A percentile compares a stretch with the other conserved stretches of the same genome.
phyloP scores from a whole-genome alignment of 768 basidiomycete genomes.

The Mrakia gelida region DNA sequence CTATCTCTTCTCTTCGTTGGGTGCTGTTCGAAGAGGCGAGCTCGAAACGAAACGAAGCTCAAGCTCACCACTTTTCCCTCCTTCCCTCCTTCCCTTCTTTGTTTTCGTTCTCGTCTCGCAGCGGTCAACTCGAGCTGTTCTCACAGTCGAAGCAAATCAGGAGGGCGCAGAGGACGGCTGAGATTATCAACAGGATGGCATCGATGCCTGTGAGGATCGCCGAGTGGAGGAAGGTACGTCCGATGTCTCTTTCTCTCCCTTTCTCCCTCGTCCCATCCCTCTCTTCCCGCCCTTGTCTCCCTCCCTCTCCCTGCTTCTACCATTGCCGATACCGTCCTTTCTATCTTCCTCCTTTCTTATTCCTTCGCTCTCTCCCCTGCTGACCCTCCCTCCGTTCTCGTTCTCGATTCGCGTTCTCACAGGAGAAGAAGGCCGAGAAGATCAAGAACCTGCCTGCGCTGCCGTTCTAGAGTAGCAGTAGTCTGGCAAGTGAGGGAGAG shows the following conservation, averaged over 20 bases:
- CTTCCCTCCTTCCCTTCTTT: too few species aligned
- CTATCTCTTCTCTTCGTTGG: background rate
- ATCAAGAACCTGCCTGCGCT: background rate
- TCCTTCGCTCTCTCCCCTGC: background rate
- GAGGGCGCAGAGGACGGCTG: background rate
- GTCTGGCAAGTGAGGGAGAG: background rate
- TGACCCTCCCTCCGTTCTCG: background rate
- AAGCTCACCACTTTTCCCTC: background rate
- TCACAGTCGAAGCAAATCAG: background rate
- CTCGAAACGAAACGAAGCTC: background rate
- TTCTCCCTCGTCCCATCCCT: background rate
- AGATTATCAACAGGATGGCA: constrained; percentile 9
- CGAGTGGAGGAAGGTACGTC: constrained; percentile 24
- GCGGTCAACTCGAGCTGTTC: constrained; percentile 20
- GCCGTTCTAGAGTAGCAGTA: background rate
- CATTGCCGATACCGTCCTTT: background rate
- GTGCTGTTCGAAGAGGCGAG: too few species aligned
- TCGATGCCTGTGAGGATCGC: constrained; percentile 25
- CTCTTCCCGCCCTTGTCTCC: background rate
- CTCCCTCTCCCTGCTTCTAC: background rate
- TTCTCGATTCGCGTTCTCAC: background rate
- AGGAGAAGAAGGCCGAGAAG: constrained; percentile 14
- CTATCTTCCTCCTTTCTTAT: background rate
- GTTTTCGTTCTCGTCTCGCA: background rate
- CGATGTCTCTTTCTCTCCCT: background rate